Percentiles rank a stretch among this genome's conserved stretches.
Conservation (phyloP, 495 filamentous ascomycete species). For the Aspergillus kassunensis region DNA sequence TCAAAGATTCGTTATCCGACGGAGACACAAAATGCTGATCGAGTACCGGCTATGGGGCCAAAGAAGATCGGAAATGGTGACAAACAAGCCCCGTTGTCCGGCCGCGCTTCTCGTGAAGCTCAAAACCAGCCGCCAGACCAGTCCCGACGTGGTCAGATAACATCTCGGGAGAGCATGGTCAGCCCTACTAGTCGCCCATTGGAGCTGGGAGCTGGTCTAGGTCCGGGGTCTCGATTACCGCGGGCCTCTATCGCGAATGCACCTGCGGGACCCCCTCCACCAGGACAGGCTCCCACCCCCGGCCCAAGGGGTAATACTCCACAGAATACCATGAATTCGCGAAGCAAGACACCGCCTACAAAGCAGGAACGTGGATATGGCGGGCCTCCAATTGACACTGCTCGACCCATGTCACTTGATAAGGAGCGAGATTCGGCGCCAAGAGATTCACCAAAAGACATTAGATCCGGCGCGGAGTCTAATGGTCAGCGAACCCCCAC, state of each 20-base stretch:
- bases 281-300: constrained; percentile 79
- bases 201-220: constrained; percentile 29
- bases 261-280: constrained; percentile 79
- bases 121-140: constrained; percentile 54
- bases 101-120: constrained; percentile 58
- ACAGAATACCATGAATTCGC: constrained; percentile 33
- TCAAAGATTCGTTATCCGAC: constrained; percentile 92
- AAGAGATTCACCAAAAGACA: constrained; percentile 47
- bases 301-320: constrained; percentile 54
- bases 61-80: constrained; percentile 38
- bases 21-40: constrained; percentile 55
- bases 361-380: constrained; percentile 44
- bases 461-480: constrained; percentile 25
- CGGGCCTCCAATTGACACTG: constrained; percentile 50
- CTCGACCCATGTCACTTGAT: constrained; percentile 40
- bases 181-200: constrained; percentile 32
- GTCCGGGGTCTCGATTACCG: constrained; percentile 60
- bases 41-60: constrained; percentile 22
- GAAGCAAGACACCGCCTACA: constrained; percentile 61
- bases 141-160: constrained; percentile 44
- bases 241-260: constrained; percentile 66
- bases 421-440: constrained; percentile 49
- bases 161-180: constrained; percentile 53
- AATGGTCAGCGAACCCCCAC: constrained; percentile 62
- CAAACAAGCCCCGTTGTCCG: constrained; percentile 29